phyloP scores from a whole-genome alignment of 768 basidiomycete genomes.

The Auriscalpium orientale region DNA sequence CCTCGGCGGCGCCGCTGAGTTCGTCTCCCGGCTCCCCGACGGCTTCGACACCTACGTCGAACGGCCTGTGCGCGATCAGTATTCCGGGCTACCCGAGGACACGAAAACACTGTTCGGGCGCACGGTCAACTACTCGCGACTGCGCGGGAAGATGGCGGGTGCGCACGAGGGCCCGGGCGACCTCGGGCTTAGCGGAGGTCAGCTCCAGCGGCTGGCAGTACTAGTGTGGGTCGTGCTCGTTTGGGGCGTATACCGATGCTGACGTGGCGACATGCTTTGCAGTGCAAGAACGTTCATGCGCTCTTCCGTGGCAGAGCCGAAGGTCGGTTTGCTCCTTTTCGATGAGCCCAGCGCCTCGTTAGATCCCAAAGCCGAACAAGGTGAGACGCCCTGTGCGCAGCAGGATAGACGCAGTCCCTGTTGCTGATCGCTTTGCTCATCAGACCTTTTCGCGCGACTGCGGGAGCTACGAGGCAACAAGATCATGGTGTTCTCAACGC shows the following conservation, averaged over 20 bases:
- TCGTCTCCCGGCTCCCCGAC: conserved; percentile 58
- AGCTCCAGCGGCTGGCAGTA: conserved; percentile 71
- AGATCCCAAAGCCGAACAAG: conserved; percentile 73
- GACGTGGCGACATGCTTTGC: too few species aligned
- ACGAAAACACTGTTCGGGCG: conserved; percentile 56
- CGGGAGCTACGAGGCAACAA: conserved; percentile 64
- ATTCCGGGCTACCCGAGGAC: conserved; percentile 58
- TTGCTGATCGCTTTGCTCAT: not conserved
- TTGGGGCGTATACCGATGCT: too few species aligned
- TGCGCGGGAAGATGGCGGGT: conserved; percentile 36
- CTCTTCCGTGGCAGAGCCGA: conserved; percentile 35
- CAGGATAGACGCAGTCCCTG: not conserved
- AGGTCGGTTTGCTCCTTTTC: conserved; percentile 55
- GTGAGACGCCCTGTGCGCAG: conserved; percentile 16
- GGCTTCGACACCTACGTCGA: conserved; percentile 67
- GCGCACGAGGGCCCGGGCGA: conserved; percentile 10
- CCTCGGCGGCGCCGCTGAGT: conserved; percentile 61
- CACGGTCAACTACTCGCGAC: conserved; percentile 39
- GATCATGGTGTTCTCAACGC: conserved; percentile 79
- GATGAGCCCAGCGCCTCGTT: conserved; percentile 70
- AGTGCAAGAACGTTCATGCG: conserved; percentile 63
- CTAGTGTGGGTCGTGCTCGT: conserved; percentile 27
- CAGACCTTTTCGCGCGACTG: conserved; percentile 65
- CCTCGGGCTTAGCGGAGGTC: conserved; percentile 51
- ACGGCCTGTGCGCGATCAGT: conserved; percentile 60